Evolutionary conservation across 1,139 yeast species (phyloP).

Genomic region (Sugiyamaella paludigena): DNA sequence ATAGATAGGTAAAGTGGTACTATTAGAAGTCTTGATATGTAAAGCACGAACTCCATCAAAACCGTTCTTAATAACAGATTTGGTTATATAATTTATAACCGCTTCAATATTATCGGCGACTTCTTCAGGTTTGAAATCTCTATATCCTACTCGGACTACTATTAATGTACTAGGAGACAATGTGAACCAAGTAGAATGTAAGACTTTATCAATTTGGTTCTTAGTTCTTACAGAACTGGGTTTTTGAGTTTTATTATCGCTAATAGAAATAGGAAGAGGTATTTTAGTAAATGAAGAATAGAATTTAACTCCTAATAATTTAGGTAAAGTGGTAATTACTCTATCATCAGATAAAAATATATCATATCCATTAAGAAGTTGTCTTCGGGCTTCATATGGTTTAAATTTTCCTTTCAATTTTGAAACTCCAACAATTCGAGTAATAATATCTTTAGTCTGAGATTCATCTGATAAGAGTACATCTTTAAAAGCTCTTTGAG

Average conservation of each 20-base stretch:
- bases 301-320: constrained; percentile 75
- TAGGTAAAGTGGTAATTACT: constrained; percentile 75
- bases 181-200: constrained; percentile 58
- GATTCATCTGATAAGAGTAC: constrained; percentile 60
- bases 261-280: constrained; percentile 59
- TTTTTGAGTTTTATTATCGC: constrained; percentile 22
- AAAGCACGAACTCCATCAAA: constrained; percentile 55
- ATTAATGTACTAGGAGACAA: constrained; percentile 76
- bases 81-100: constrained; percentile 51
- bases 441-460: constrained; percentile 29
- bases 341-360: constrained; percentile 82
- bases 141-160: constrained; percentile 63
- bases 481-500: constrained; percentile 57
- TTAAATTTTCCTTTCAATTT: constrained; percentile 46
- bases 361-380: constrained; percentile 46
- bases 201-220: constrained; percentile 58
- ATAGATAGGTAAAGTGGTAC: constrained; percentile 85
- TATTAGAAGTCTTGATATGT: constrained; percentile 62
- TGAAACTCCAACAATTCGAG: constrained; percentile 42
- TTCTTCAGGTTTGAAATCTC: constrained; percentile 41
- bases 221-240: constrained; percentile 46
- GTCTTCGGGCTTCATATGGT: constrained; percentile 44
- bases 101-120: constrained; percentile 54
- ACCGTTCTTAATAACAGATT: constrained; percentile 35
- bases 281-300: constrained; percentile 55